These are phyloP conservation scores for Yarrowia galli DNA, from an alignment of 1,139 yeast species.

Conservation along the genomic window DNA sequence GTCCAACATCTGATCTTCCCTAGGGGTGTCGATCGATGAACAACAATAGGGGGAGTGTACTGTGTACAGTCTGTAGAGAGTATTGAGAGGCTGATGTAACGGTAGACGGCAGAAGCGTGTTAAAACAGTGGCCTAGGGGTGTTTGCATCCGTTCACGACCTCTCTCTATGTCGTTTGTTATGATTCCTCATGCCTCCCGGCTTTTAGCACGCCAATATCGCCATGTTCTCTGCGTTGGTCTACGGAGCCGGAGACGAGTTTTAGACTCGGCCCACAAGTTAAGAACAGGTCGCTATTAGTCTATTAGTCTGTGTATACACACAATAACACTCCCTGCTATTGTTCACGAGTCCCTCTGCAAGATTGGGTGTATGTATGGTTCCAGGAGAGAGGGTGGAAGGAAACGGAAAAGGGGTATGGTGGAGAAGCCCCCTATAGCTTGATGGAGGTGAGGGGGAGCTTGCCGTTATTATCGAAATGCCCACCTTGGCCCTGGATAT, in stretches of 20 bases:
- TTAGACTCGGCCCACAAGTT: not conserved
- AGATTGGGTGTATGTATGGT: constrained; percentile 10
- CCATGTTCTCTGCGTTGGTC: constrained; percentile 12
- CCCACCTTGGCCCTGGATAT: not conserved
- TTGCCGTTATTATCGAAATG: too few species aligned
- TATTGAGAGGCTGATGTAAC: not conserved
- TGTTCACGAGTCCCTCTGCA: not conserved
- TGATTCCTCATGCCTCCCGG: not conserved
- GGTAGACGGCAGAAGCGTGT: too few species aligned
- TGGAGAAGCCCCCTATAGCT: not conserved
- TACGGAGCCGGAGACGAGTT: not conserved
- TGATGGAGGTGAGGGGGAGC: not conserved
- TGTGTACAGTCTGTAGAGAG: not conserved
- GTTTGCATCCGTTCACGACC: not conserved
- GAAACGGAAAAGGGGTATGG: too few species aligned
- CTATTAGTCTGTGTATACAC: not conserved
- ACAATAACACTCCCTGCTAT: not conserved
- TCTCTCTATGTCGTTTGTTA: not conserved
- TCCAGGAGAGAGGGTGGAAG: too few species aligned
- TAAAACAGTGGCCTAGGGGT: not conserved
- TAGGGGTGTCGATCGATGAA: constrained; percentile 25
- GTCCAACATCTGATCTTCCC: constrained; percentile 6
- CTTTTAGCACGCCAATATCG: constrained; percentile 7
- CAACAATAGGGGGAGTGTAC: not conserved
- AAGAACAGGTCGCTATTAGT: too few species aligned